Base-by-base conservation (phyloP, 2,329 filamentous ascomycete species). In the Aspergillus tubingensis region DNA sequence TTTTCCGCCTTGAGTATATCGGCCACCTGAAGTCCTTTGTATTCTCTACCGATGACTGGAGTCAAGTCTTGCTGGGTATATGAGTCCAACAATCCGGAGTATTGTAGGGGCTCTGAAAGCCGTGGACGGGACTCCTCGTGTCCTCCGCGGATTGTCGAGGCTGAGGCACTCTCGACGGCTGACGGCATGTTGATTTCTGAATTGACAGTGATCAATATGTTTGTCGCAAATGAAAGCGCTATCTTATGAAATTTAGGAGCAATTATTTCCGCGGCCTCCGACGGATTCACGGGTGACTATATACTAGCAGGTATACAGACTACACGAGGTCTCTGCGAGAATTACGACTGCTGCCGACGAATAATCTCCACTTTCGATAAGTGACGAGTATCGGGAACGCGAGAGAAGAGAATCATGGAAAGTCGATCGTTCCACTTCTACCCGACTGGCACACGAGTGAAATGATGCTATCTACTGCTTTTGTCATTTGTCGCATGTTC, bases 1-100 rank as follows among this genome's bases (percentile, higher is more conserved):
- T 89, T 86, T 1, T 83, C 79, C 0, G 85, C 83, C 27, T 85
- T 77, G 1, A 91, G 77, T 67, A 83, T 81, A 2, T 66, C 65
- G 19, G 89, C 86, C 13, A 70, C 69, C 41, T 79, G 75, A 5
- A 77, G 67, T 3, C 70, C 70, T 3, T 71, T 69, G 58, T 75
- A 80, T 58, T 80, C 77, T 17, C 73, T 67, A 3, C 78, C 77
- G 58, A 80, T 80, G 39, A 77, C 72, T 2, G 72, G 68, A 0
- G 77, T 78, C 15, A 79, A 63, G 60, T 82, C 80, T 50, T 76
- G 72, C 23, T 66, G 73, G 19, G 73, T 64, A 58, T 74, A 81
- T 17, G 71, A 52, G 27, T 81, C 74, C 3, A 81, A 69, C 2
- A 66, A 67, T 10, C 79, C 79, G 5, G 67, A 70, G 43, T 74